Conservation (phyloP, 208 protist genomes). For the Phytomonas serpens region DNA sequence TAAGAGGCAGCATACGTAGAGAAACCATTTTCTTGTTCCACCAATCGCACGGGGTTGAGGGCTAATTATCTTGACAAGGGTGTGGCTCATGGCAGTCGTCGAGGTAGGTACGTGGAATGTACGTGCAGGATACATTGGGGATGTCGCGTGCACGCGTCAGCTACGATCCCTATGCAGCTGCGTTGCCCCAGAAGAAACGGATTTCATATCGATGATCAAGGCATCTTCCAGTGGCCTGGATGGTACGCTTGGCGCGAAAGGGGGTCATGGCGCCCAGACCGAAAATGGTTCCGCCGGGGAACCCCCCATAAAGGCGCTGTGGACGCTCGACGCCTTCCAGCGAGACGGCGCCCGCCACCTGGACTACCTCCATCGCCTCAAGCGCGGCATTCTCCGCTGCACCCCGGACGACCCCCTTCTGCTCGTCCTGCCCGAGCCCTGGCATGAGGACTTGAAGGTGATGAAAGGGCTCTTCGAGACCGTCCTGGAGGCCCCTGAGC, state of each 20-base stretch:
- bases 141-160: conserved; percentile 41
- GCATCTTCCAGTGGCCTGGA: conserved; percentile 8
- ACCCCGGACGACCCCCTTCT: conserved; percentile 49
- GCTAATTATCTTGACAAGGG: background rate
- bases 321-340: conserved; percentile 41
- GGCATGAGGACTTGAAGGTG: conserved; percentile 57
- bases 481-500: conserved; percentile 44
- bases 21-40: background rate
- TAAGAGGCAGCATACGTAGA: too few relatives aligned
- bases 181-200: conserved; percentile 23
- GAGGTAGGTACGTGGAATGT: conserved; percentile 65
- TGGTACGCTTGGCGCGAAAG: background rate
- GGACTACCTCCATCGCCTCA: conserved; percentile 35
- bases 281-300: background rate
- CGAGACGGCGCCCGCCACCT: conserved; percentile 33
- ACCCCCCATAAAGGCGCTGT: conserved; percentile 28
- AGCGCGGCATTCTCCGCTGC: conserved; percentile 35
- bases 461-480: conserved; percentile 37
- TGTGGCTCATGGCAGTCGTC: conserved; percentile 64
- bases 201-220: conserved; percentile 44
- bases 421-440: conserved; percentile 70
- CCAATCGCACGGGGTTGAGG: background rate
- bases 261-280: background rate
- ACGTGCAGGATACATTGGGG: conserved; percentile 69
- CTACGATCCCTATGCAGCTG: conserved; percentile 22